Percentiles rank a stretch among this genome's conserved stretches.
phyloP scores from a whole-genome alignment of 2,329 filamentous ascomycete genomes.

The Fusarium miscanthi region DNA sequence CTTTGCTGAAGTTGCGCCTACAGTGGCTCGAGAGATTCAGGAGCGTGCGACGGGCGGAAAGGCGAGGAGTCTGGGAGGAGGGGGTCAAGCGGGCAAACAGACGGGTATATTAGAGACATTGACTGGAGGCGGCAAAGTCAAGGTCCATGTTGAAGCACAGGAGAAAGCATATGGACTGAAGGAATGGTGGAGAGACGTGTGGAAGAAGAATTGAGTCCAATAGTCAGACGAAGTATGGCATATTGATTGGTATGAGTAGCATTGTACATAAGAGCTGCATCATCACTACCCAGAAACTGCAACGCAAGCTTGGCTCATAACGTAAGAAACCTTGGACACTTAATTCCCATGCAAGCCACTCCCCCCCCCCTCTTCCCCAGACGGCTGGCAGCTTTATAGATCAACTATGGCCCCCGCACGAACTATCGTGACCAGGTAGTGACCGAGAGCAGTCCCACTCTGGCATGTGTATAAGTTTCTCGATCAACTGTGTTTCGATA shows the following conservation, averaged over 20 bases:
- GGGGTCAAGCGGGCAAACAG: slow-evolving; percentile 52
- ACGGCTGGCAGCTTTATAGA: neutral
- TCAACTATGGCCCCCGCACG: neutral
- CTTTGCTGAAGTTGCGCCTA: slow-evolving; percentile 86
- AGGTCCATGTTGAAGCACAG: slow-evolving; percentile 78
- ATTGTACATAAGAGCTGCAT: neutral
- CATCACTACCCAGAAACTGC: neutral
- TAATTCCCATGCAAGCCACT: neutral
- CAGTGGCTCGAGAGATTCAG: slow-evolving; percentile 76
- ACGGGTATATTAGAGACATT: slow-evolving; percentile 71
- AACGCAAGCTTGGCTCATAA: neutral
- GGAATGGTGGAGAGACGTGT: slow-evolving; percentile 91
- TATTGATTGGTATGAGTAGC: neutral
- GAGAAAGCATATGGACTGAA: slow-evolving; percentile 84
- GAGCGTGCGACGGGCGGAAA: slow-evolving; percentile 66
- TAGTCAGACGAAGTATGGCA: neutral
- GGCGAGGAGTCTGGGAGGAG: slow-evolving; percentile 50
- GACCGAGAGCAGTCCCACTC: neutral
- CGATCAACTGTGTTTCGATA: neutral
- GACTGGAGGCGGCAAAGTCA: slow-evolving; percentile 59
- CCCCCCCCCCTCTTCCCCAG: slow-evolving; percentile 13
- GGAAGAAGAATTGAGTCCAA: slow-evolving; percentile 47
- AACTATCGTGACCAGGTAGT: neutral
- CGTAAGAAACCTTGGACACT: neutral
- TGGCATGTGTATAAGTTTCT: neutral